Evolutionary conservation across 2,329 filamentous ascomycete genomes (phyloP).

Genomic region (Leptographium flavum): DNA sequence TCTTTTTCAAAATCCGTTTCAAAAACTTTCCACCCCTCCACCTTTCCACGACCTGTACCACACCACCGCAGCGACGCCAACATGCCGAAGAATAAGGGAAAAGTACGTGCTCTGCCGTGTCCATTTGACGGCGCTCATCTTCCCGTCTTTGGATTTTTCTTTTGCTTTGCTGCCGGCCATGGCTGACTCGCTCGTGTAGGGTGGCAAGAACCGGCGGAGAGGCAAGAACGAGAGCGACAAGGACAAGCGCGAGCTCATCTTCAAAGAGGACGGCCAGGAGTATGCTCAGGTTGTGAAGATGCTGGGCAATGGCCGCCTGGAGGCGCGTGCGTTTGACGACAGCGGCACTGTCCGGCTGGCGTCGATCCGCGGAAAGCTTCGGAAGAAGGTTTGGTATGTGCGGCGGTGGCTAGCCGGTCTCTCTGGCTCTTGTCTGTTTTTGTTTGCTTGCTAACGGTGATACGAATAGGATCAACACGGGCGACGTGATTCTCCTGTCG

Average conservation of each 20-base stretch:
- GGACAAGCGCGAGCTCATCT: slow-evolving; percentile 95
- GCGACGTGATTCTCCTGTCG: slow-evolving; percentile 77
- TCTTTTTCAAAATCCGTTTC: background rate
- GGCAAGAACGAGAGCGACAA: slow-evolving; percentile 99
- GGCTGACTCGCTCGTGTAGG: slow-evolving; percentile 19
- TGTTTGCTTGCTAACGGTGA: slow-evolving; percentile 50
- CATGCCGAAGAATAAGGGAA: slow-evolving; percentile 99
- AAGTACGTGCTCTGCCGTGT: slow-evolving; percentile 36
- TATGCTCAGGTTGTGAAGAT: slow-evolving; percentile 55
- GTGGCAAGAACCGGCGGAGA: slow-evolving; percentile 95
- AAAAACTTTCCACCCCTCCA: background rate
- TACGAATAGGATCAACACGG: slow-evolving; percentile 52
- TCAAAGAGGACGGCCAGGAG: slow-evolving; percentile 91
- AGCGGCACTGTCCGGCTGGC: slow-evolving; percentile 68
- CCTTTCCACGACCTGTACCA: background rate
- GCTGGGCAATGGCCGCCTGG: slow-evolving; percentile 56
- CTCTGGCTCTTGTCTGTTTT: no score
- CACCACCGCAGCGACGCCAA: slow-evolving; percentile 18
- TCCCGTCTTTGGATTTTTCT: slow-evolving; percentile 1
- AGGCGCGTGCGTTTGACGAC: slow-evolving; percentile 87
- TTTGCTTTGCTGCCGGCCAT: slow-evolving; percentile 14
- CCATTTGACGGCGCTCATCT: background rate
- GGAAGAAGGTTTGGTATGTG: slow-evolving; percentile 88
- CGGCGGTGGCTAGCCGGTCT: no score
- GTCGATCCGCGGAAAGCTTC: slow-evolving; percentile 70